A percentile compares a stretch with the other conserved stretches of the same genome.
Conservation (phyloP, 208 protist species). For the Leishmania arabica region DNA sequence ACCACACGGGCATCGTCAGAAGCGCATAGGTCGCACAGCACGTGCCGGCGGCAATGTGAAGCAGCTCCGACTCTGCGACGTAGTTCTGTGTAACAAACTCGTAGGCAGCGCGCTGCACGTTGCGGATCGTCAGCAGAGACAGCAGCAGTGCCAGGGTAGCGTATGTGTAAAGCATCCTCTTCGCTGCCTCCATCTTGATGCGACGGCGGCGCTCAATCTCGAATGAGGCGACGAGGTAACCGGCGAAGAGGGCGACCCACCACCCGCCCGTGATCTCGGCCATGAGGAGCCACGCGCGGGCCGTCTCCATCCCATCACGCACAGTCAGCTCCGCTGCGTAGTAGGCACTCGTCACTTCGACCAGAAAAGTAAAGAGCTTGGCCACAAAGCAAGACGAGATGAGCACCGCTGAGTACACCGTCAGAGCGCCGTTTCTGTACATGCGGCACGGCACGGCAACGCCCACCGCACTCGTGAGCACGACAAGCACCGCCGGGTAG, state of each 20-base stretch:
- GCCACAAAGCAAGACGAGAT: constrained; percentile 76
- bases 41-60: constrained; percentile 62
- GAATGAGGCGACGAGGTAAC: constrained; percentile 57
- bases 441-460: constrained; percentile 57
- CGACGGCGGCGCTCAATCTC: constrained; percentile 50
- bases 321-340: constrained; percentile 53
- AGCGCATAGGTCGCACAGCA: constrained; percentile 53
- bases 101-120: constrained; percentile 79
- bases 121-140: constrained; percentile 62
- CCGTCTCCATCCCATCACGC: constrained; percentile 12
- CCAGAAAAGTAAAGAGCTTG: constrained; percentile 77
- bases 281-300: constrained; percentile 12
- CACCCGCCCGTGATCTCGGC: constrained; percentile 47
- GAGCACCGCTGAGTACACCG: constrained; percentile 42
- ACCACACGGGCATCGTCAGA: constrained; percentile 63
- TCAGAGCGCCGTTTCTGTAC: constrained; percentile 65
- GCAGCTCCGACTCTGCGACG: constrained; percentile 51
- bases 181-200: constrained; percentile 37
- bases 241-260: constrained; percentile 55
- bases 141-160: constrained; percentile 33
- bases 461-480: constrained; percentile 65
- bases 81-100: constrained; percentile 85
- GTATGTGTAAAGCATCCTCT: constrained; percentile 39
- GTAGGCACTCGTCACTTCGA: constrained; percentile 73
- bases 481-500: constrained; percentile 77